These are phyloP conservation scores for Paecilomyces sp. DNA, from an alignment of 2,329 filamentous ascomycete species.

Conservation along the genomic window DNA sequence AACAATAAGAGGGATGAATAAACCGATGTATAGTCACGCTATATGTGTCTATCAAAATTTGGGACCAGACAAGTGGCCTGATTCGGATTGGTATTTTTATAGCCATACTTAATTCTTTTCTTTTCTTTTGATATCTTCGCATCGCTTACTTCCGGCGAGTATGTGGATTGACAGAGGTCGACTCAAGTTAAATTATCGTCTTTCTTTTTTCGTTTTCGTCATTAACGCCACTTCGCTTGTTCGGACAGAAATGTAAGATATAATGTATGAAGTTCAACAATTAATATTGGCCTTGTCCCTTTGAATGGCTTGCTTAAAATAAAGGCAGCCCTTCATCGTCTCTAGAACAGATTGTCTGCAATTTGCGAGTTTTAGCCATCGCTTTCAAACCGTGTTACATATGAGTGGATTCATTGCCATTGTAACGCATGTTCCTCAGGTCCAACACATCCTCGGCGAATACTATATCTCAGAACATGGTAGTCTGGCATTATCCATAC, in stretches of 20 bases:
- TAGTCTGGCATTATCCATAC: neutral
- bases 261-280: neutral
- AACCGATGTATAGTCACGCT: neutral
- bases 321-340: too few relatives aligned
- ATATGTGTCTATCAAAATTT: neutral
- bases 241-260: neutral
- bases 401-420: too few relatives aligned
- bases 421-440: too few relatives aligned
- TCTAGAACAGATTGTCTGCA: too few relatives aligned
- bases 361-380: too few relatives aligned
- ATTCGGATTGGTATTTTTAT: neutral
- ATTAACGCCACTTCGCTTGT: neutral
- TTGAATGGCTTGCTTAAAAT: too few relatives aligned
- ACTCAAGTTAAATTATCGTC: neutral
- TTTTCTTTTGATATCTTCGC: neutral
- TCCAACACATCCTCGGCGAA: too few relatives aligned
- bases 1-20: neutral
- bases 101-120: neutral
- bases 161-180: neutral
- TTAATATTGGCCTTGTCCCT: too few relatives aligned
- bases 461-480: too few relatives aligned
- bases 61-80: neutral
- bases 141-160: neutral
- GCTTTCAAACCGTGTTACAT: too few relatives aligned
- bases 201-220: neutral